phyloP scores from a whole-genome alignment of 306 rosid species.

The Vigna trinervia region DNA sequence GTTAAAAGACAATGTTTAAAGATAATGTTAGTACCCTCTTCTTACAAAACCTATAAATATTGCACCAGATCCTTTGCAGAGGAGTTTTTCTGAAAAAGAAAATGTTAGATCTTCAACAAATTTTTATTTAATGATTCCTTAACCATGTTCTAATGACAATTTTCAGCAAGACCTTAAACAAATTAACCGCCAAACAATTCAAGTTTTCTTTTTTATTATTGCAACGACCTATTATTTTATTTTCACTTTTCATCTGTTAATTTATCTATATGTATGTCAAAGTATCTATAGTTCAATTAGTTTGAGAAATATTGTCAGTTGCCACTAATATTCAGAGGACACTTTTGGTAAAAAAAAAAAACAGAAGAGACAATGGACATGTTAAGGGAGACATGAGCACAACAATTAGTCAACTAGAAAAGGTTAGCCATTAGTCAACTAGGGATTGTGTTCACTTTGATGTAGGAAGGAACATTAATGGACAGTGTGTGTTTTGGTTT shows the following conservation, averaged over 20 bases:
- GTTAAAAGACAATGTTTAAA: too few relatives aligned
- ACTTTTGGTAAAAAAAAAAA: not conserved
- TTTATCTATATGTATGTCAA: too few relatives aligned
- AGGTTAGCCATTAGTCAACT: not conserved
- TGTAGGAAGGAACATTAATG: not conserved
- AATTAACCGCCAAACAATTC: conserved; percentile 52
- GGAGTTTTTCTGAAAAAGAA: not conserved
- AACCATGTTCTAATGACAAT: too few relatives aligned
- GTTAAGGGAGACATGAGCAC: not conserved
- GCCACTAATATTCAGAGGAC: not conserved
- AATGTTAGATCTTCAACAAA: too few relatives aligned
- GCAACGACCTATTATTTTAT: not conserved
- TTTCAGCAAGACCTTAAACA: not conserved
- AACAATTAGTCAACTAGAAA: too few relatives aligned
- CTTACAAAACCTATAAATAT: conserved; percentile 36
- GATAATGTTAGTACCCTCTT: too few relatives aligned
- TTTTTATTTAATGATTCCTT: too few relatives aligned
- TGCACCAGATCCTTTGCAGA: conserved; percentile 39
- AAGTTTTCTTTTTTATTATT: conserved; percentile 25
- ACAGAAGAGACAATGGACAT: not conserved
- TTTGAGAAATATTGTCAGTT: too few relatives aligned
- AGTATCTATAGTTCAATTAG: too few relatives aligned
- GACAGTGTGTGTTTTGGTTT: too few relatives aligned
- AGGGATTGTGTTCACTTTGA: not conserved
- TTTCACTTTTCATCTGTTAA: too few relatives aligned